Percentiles rank a stretch among this genome's conserved stretches.
Evolutionary conservation across 768 basidiomycete genomes (phyloP).

Genomic region (Panellus pusillus): DNA sequence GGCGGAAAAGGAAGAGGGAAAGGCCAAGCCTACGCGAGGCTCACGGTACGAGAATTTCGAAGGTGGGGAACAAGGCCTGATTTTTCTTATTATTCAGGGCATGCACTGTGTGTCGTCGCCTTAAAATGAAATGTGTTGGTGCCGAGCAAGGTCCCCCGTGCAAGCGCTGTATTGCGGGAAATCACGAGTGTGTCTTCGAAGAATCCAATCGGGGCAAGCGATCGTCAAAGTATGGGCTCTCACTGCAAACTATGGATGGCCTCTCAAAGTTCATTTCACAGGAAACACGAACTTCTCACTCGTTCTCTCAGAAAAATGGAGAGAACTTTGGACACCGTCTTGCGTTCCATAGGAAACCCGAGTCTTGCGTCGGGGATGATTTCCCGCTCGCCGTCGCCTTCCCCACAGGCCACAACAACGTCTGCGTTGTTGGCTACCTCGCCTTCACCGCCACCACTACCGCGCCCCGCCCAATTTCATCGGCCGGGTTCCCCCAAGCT

Average conservation of each 20-base stretch:
- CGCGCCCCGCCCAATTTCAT: slow-evolving; percentile 29
- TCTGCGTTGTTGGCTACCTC: slow-evolving; percentile 56
- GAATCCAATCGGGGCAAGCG: slow-evolving; percentile 95
- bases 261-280: slow-evolving; percentile 36
- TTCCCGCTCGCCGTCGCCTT: slow-evolving; percentile 79
- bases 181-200: slow-evolving; percentile 94
- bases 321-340: slow-evolving; percentile 86
- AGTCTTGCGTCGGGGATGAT: slow-evolving; percentile 75
- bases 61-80: slow-evolving; percentile 15
- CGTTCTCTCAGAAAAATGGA: slow-evolving; percentile 90
- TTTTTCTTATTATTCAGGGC: slow-evolving; percentile 49
- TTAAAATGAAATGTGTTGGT: slow-evolving; percentile 93
- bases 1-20: slow-evolving; percentile 62
- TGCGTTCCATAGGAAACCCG: slow-evolving; percentile 86
- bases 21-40: slow-evolving; percentile 85
- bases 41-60: slow-evolving; percentile 55
- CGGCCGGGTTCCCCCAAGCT: slow-evolving; percentile 76
- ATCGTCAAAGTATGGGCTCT: slow-evolving; percentile 61
- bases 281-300: slow-evolving; percentile 82
- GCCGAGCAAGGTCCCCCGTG: slow-evolving; percentile 91
- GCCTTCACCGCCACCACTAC: slow-evolving; percentile 45
- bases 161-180: slow-evolving; percentile 77
- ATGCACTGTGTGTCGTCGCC: slow-evolving; percentile 86
- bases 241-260: slow-evolving; percentile 25
- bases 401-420: slow-evolving; percentile 51